Conservation (phyloP, 2,329 filamentous ascomycete species). For the Penicillium fuscoglaucum region DNA sequence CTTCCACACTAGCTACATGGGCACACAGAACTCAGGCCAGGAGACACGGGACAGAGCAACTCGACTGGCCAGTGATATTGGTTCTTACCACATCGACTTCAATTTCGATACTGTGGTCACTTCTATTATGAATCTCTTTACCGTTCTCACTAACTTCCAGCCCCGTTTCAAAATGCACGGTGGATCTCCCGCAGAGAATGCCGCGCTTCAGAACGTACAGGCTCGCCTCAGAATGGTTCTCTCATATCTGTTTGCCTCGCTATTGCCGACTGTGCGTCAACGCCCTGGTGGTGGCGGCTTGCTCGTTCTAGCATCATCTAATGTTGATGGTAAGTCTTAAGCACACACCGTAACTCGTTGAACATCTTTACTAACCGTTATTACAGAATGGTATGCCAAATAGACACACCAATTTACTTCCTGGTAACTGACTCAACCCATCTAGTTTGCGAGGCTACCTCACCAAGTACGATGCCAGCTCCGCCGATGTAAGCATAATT, state of each 20-base stretch:
- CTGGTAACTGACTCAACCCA: conserved; percentile 21
- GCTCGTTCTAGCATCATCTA: conserved; percentile 67
- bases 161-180: conserved; percentile 66
- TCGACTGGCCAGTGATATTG: conserved; percentile 61
- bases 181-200: conserved; percentile 60
- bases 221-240: conserved; percentile 66
- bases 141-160: conserved; percentile 59
- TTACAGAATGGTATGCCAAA: conserved; percentile 30
- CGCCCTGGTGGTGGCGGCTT: conserved; percentile 58
- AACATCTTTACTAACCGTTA: not conserved
- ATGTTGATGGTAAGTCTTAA: conserved; percentile 53
- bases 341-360: not conserved
- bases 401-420: not conserved
- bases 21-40: conserved; percentile 64
- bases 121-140: conserved; percentile 61
- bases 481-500: conserved; percentile 43
- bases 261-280: conserved; percentile 60
- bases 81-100: conserved; percentile 69
- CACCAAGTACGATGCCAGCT: conserved; percentile 68
- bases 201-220: conserved; percentile 68
- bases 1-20: conserved; percentile 69
- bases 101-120: conserved; percentile 70
- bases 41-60: conserved; percentile 69
- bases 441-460: conserved; percentile 51
- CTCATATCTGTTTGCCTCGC: conserved; percentile 64